These are phyloP conservation scores for Dendrobium catenatum DNA, from an alignment of 106 monocot species.

Conservation along the genomic window DNA sequence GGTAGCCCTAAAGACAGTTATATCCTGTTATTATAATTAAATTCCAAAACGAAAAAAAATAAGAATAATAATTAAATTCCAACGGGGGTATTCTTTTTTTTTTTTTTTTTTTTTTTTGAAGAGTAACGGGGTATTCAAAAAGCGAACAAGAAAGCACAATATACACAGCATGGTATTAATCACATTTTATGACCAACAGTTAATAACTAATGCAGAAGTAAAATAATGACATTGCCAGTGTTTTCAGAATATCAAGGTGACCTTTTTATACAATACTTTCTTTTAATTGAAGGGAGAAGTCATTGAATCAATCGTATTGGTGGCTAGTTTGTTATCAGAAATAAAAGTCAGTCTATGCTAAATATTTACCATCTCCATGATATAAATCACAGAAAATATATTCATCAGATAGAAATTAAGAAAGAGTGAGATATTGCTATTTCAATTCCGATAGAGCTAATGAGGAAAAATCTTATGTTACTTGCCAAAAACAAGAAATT, in stretches of 20 bases:
- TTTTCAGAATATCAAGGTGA: background rate
- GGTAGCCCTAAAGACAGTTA: background rate
- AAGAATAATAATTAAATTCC: background rate
- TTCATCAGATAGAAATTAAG: background rate
- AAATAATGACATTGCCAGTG: background rate
- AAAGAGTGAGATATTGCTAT: background rate
- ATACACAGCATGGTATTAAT: background rate
- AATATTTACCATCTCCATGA: background rate
- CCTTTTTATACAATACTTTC: background rate
- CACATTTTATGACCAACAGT: background rate
- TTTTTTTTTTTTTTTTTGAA: too few relatives aligned
- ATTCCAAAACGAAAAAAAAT: background rate
- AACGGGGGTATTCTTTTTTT: background rate
- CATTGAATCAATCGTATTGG: background rate
- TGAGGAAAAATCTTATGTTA: background rate
- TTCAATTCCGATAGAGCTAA: background rate
- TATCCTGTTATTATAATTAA: background rate
- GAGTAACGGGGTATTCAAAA: background rate
- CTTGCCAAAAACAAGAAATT: background rate
- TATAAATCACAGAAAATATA: background rate
- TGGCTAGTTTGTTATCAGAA: background rate
- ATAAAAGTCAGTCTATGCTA: background rate
- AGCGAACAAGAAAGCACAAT: background rate
- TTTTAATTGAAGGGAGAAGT: background rate
- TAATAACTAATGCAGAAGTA: background rate